These are phyloP conservation scores for Phaeosphaeriaceae sp. DNA, from an alignment of 2,329 filamentous ascomycete species.

Conservation along the genomic window DNA sequence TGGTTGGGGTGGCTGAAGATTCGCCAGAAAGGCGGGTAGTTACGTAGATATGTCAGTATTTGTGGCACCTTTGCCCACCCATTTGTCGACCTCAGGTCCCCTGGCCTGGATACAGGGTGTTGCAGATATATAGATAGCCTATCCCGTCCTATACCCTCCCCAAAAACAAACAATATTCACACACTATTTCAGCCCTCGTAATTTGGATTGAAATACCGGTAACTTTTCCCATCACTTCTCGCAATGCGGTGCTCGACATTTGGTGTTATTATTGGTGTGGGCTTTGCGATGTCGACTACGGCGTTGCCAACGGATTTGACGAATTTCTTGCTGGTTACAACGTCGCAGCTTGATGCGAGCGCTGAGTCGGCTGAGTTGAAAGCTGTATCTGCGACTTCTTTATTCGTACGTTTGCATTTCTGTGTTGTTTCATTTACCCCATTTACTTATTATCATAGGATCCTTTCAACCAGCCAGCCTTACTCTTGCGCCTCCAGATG, in stretches of 20 bases:
- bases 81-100: background rate
- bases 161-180: background rate
- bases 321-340: conserved; percentile 51
- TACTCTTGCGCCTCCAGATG: conserved; percentile 47
- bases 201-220: background rate
- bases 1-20: conserved; percentile 16
- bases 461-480: conserved; percentile 41
- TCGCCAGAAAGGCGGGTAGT: background rate
- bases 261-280: conserved; percentile 6
- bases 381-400: conserved; percentile 46
- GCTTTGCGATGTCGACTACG: conserved; percentile 3
- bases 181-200: background rate
- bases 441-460: conserved; percentile 20
- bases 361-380: conserved; percentile 40
- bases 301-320: conserved; percentile 23
- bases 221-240: background rate
- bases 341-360: conserved; percentile 31
- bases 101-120: background rate
- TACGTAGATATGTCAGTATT: conserved; percentile 7
- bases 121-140: conserved; percentile 8
- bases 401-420: conserved; percentile 36
- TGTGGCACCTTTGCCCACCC: conserved; percentile 8
- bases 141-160: too few species aligned
- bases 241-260: conserved; percentile 23
- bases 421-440: background rate